Conservation (phyloP, 192 early-diverging fungal species). For the Coemansia sp. region DNA sequence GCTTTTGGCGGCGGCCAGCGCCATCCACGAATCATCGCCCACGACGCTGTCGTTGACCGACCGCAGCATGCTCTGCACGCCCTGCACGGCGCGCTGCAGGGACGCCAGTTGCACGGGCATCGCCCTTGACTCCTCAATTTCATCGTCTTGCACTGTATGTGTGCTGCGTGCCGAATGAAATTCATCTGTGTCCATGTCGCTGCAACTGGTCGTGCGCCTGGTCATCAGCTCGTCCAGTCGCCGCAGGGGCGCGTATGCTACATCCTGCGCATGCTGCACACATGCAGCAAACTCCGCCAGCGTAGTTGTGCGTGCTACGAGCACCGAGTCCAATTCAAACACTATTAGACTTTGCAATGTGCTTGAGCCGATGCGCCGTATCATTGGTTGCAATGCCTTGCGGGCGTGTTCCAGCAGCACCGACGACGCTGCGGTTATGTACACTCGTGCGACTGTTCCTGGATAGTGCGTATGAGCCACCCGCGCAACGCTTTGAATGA, state of each 20-base stretch:
- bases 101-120: constrained; percentile 48
- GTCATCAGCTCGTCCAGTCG: constrained; percentile 12
- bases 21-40: constrained; percentile 32
- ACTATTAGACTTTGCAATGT: background rate
- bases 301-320: constrained; percentile 2
- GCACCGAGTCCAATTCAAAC: constrained; percentile 16
- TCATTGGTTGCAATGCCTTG: constrained; percentile 23
- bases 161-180: constrained; percentile 29
- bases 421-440: constrained; percentile 39
- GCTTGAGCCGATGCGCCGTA: constrained; percentile 4
- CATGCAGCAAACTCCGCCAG: background rate
- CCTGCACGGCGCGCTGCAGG: constrained; percentile 45
- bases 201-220: constrained; percentile 11
- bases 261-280: background rate
- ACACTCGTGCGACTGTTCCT: constrained; percentile 22
- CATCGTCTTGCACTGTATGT: background rate
- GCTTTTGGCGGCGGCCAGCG: constrained; percentile 36
- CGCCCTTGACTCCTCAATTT: background rate
- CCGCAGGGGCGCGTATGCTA: background rate
- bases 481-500: background rate
- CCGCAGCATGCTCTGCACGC: constrained; percentile 50
- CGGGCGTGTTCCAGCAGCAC: constrained; percentile 47
- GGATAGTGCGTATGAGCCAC: constrained; percentile 20
- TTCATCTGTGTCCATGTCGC: constrained; percentile 27
- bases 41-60: constrained; percentile 45